phyloP scores from a whole-genome alignment of 2,329 filamentous ascomycete species.

The Atkinsonella texensis region DNA sequence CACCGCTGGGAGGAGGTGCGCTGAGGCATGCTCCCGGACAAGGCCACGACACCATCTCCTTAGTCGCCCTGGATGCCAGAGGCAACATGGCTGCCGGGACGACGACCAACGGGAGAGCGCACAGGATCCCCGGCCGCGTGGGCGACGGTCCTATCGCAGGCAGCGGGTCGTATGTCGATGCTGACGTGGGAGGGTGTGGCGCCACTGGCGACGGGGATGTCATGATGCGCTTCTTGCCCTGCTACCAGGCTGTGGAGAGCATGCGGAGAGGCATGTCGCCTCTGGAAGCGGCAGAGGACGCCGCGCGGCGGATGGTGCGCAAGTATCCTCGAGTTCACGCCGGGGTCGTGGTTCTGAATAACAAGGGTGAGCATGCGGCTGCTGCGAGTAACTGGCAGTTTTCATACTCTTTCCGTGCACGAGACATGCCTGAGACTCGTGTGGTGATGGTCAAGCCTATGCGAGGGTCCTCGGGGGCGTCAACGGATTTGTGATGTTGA shows the following conservation, averaged over 20 bases:
- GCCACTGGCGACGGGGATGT: slow-evolving; percentile 45
- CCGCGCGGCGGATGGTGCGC: slow-evolving; percentile 34
- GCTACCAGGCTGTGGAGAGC: slow-evolving; percentile 45
- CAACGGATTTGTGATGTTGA: neutral
- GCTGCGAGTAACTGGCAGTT: slow-evolving; percentile 43
- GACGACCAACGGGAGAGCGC: slow-evolving; percentile 41
- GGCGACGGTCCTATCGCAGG: slow-evolving; percentile 44
- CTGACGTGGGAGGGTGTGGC: slow-evolving; percentile 40
- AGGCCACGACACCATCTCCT: slow-evolving; percentile 41
- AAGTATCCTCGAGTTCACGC: slow-evolving; percentile 34
- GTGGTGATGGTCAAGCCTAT: slow-evolving; percentile 29
- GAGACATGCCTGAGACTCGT: slow-evolving; percentile 30
- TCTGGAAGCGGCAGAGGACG: slow-evolving; percentile 36
- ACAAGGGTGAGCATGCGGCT: slow-evolving; percentile 34
- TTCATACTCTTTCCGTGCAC: slow-evolving; percentile 38
- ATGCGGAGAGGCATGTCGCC: slow-evolving; percentile 36
- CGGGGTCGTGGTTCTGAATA: slow-evolving; percentile 40
- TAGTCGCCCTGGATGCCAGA: slow-evolving; percentile 31
- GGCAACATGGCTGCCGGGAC: slow-evolving; percentile 42
- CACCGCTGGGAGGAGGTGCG: slow-evolving; percentile 13
- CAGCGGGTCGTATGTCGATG: slow-evolving; percentile 43
- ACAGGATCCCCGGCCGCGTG: slow-evolving; percentile 43
- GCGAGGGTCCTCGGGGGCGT: neutral
- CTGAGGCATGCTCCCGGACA: neutral
- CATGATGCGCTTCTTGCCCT: slow-evolving; percentile 45